Percentiles rank a stretch among this genome's conserved stretches.
These are phyloP conservation scores for Caloboletus inedulis DNA, from an alignment of 1,284 basidiomycete species.

Conservation along the genomic window DNA sequence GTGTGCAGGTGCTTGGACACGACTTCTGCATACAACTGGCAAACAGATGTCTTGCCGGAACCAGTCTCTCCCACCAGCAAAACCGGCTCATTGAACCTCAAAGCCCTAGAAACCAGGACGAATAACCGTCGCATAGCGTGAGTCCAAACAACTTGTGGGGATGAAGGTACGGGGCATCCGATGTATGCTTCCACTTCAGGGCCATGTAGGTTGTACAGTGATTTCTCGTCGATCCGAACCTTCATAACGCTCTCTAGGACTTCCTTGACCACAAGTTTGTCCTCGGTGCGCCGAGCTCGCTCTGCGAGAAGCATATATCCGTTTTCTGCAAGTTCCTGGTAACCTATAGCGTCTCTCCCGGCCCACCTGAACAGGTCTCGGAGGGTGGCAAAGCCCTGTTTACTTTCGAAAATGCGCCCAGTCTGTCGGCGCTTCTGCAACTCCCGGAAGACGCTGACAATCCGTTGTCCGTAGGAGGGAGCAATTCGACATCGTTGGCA, in stretches of 20 bases:
- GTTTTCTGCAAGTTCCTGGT: constrained; percentile 92
- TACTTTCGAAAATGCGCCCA: constrained; percentile 94
- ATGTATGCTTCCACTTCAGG: constrained; percentile 49
- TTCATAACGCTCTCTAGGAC: constrained; percentile 91
- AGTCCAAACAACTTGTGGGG: constrained; percentile 80
- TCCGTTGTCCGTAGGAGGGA: constrained; percentile 87
- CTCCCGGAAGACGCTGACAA: constrained; percentile 92
- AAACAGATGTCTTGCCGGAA: constrained; percentile 96
- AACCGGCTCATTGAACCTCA: constrained; percentile 92
- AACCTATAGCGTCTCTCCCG: constrained; percentile 80
- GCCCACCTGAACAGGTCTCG: constrained; percentile 99
- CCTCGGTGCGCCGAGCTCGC: constrained; percentile 80
- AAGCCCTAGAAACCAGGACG: constrained; percentile 76
- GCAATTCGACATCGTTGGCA: constrained; percentile 88
- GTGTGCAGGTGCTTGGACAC: constrained; percentile 63
- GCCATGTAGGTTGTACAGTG: constrained; percentile 65
- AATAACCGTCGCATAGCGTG: constrained; percentile 90
- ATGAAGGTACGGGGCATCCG: constrained; percentile 52
- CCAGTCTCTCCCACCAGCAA: constrained; percentile 98
- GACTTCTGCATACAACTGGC: constrained; percentile 82
- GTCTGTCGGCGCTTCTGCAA: constrained; percentile 90
- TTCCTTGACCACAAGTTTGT: constrained; percentile 87
- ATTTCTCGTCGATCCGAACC: constrained; percentile 74
- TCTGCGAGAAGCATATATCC: constrained; percentile 99
- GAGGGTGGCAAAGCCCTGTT: constrained; percentile 94